A percentile compares a stretch with the other conserved stretches of the same genome.
Conservation (phyloP, 768 basidiomycete species). For the Leucocoprinus birnbaumii region DNA sequence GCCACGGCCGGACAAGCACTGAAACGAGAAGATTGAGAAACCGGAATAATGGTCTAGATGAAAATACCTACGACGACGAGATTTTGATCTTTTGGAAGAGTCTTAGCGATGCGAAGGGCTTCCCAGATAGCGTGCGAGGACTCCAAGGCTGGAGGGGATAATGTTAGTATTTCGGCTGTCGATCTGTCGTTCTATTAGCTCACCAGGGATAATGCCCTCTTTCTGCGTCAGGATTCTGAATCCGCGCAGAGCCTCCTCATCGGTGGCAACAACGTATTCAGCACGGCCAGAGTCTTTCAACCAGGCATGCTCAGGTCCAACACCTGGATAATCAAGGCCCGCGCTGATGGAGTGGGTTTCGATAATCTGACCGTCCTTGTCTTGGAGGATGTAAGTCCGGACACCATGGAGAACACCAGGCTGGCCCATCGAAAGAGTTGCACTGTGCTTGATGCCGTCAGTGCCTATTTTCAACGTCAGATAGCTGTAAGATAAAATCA, state of each 20-base stretch:
- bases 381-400: slow-evolving; percentile 92
- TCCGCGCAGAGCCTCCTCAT: slow-evolving; percentile 90
- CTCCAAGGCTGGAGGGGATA: slow-evolving; percentile 68
- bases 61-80: slow-evolving; percentile 77
- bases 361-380: slow-evolving; percentile 84
- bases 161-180: neutral
- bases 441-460: slow-evolving; percentile 85
- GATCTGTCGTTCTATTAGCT: slow-evolving; percentile 16
- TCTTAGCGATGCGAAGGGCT: slow-evolving; percentile 81
- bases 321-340: slow-evolving; percentile 94
- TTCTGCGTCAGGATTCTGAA: slow-evolving; percentile 90
- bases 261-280: slow-evolving; percentile 90
- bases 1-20: slow-evolving; percentile 94
- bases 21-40: slow-evolving; percentile 9
- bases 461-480: slow-evolving; percentile 46
- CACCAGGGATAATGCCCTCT: slow-evolving; percentile 97
- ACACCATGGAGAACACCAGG: slow-evolving; percentile 97
- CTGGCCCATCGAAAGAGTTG: slow-evolving; percentile 86
- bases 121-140: slow-evolving; percentile 97
- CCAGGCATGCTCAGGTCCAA: slow-evolving; percentile 98
- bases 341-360: slow-evolving; percentile 98
- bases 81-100: slow-evolving; percentile 79
- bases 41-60: neutral
- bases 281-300: slow-evolving; percentile 93
- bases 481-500: slow-evolving; percentile 5